Conservation (phyloP, 2,329 filamentous ascomycete species). For the Penicillium expansum region DNA sequence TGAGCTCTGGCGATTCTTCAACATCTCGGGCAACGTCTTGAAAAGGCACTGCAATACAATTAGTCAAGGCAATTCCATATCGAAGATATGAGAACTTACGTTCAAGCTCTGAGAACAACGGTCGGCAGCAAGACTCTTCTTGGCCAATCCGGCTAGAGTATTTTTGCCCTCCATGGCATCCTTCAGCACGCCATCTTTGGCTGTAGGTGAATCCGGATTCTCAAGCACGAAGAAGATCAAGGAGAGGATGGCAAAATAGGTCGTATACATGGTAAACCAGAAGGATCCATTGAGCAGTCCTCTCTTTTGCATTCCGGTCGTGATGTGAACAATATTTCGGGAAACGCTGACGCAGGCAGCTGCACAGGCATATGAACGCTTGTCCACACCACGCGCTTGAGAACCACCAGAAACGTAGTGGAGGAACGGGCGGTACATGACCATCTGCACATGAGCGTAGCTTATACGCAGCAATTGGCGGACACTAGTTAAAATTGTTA, state of each 20-base stretch:
- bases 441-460: conserved; percentile 63
- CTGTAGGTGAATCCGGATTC: conserved; percentile 60
- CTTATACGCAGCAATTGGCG: conserved; percentile 62
- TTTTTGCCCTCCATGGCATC: conserved; percentile 84
- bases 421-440: conserved; percentile 64
- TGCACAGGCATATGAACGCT: conserved; percentile 63
- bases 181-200: conserved; percentile 69
- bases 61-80: not conserved
- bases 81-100: conserved; percentile 51
- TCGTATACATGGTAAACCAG: conserved; percentile 69
- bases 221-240: conserved; percentile 64
- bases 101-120: conserved; percentile 74
- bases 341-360: conserved; percentile 65
- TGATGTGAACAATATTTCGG: conserved; percentile 65
- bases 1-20: conserved; percentile 56
- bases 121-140: conserved; percentile 84
- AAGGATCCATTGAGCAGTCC: conserved; percentile 61
- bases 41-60: conserved; percentile 64
- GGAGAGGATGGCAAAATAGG: conserved; percentile 64
- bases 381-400: conserved; percentile 53
- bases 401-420: conserved; percentile 59
- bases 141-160: conserved; percentile 73
- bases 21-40: conserved; percentile 71
- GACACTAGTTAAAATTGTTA: conserved; percentile 28
- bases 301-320: conserved; percentile 61